Percentiles rank a stretch among this genome's conserved stretches.
Evolutionary conservation across 345 rosid genomes (phyloP).

Genomic region (Boechera retrofracta): DNA sequence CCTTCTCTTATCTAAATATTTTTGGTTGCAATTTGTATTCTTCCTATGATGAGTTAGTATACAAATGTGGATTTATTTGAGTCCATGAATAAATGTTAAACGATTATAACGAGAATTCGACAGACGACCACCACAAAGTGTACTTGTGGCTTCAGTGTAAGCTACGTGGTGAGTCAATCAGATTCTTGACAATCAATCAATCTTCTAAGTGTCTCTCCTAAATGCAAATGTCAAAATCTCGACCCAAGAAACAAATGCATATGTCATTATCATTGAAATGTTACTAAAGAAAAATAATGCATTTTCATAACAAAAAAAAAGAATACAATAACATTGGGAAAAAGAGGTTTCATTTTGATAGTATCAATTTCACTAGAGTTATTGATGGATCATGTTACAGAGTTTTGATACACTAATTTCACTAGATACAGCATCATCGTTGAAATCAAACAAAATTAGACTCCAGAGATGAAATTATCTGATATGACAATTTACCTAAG

Average conservation of each 20-base stretch:
- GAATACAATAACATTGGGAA: no score
- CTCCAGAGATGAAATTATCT: no score
- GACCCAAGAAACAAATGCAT: slow-evolving; percentile 3
- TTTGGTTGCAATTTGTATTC: slow-evolving; percentile 22
- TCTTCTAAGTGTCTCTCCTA: slow-evolving; percentile 19
- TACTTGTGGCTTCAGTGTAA: slow-evolving; percentile 28
- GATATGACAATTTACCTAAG: neutral
- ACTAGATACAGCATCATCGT: no score
- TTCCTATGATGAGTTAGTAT: slow-evolving; percentile 1
- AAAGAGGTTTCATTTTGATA: neutral
- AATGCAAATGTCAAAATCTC: slow-evolving; percentile 21
- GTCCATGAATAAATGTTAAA: slow-evolving; percentile 30
- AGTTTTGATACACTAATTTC: no score
- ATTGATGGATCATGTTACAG: no score
- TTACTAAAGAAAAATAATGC: neutral
- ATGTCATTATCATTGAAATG: neutral
- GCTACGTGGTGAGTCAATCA: slow-evolving; percentile 39
- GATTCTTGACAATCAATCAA: slow-evolving; percentile 25
- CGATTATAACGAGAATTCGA: neutral
- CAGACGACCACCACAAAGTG: slow-evolving; percentile 33
- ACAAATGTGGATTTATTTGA: slow-evolving; percentile 11
- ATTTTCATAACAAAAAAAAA: neutral
- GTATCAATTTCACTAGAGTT: neutral
- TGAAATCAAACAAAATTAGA: no score
- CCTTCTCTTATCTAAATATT: slow-evolving; percentile 36